Base-by-base conservation (phyloP, 352 stramenopile species). In the Phytophthora litchii region DNA sequence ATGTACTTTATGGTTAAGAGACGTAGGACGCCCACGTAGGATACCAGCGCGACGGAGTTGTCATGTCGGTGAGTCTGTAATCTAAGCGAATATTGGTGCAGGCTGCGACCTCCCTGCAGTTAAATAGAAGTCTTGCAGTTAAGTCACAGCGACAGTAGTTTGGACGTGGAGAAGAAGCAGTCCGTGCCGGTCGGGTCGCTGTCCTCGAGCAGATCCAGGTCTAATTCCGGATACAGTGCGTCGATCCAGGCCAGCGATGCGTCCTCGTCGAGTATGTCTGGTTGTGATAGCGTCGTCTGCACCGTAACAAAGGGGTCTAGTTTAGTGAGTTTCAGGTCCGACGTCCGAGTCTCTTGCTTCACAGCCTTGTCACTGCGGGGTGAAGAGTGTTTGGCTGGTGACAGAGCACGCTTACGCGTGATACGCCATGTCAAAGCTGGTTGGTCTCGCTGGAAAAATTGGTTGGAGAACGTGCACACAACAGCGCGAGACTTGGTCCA, bases 391-490 rank as follows among this genome's bases (percentile, higher is more conserved):
- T 61, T 63, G 27, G 52, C 6, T 17, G 52, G 54, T 14, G 60
- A 62, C 41, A 78, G 42, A 32, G 61, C 31, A 20, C 74, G 66
- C 54, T 90, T 90, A 38, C 80, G 80, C 16, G 74, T 88, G 48
- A 91, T 91, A 41, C 74, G 54, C 77, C 78, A 85, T 4, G 71
- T 81, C 19, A 88, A 65, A 14, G 80, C 75, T 5, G 81, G 79
- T 31, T 86, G 52, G 61, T 88, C 79, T 14, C 81, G 74, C 51
- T 76, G 59, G 48, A 89, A 91, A 57, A 78, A 86, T 17, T 67
- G 59, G 64, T 91, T 93, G 19, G 71, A 87, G 61, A 91, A 94
- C 13, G 84, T 91, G 76, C 82, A 94, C 8, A 89, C 76, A 17
- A 79, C 68, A 17, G 75, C 75, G 44, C 71, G 70, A n/a, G 75